phyloP scores from a whole-genome alignment of 164 flowering plant genomes.

The Hamamelis virginiana region DNA sequence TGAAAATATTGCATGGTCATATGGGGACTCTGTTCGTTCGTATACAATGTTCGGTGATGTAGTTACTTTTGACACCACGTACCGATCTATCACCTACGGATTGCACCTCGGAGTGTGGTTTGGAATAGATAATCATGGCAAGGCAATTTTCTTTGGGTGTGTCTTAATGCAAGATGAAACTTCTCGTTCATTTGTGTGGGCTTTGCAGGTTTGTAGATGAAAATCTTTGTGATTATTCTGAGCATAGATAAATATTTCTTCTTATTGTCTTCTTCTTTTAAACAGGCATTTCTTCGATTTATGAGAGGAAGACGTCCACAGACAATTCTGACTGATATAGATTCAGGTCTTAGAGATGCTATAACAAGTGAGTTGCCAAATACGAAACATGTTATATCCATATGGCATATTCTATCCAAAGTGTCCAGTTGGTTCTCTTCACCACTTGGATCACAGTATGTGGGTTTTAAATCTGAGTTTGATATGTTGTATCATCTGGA shows the following conservation, averaged over 20 bases:
- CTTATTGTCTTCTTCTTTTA: not conserved
- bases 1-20: conserved; percentile 68
- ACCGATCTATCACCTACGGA: conserved; percentile 59
- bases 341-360: conserved; percentile 53
- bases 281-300: conserved; percentile 53
- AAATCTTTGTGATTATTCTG: not conserved
- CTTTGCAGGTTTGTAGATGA: conserved; percentile 47
- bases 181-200: conserved; percentile 54
- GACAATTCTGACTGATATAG: conserved; percentile 66
- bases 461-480: conserved; percentile 61
- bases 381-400: conserved; percentile 50
- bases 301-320: conserved; percentile 63
- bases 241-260: not conserved
- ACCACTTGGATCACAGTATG: conserved; percentile 49
- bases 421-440: conserved; percentile 58
- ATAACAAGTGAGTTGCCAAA: conserved; percentile 46
- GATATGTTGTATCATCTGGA: conserved; percentile 44
- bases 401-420: conserved; percentile 51
- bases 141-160: conserved; percentile 51
- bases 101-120: conserved; percentile 62
- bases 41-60: conserved; percentile 55
- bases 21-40: conserved; percentile 44
- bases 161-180: conserved; percentile 63
- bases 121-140: conserved; percentile 67
- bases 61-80: conserved; percentile 49